Base-by-base conservation (phyloP, 1,284 basidiomycete species). In the Cutaneotrichosporon spelunceum region DNA sequence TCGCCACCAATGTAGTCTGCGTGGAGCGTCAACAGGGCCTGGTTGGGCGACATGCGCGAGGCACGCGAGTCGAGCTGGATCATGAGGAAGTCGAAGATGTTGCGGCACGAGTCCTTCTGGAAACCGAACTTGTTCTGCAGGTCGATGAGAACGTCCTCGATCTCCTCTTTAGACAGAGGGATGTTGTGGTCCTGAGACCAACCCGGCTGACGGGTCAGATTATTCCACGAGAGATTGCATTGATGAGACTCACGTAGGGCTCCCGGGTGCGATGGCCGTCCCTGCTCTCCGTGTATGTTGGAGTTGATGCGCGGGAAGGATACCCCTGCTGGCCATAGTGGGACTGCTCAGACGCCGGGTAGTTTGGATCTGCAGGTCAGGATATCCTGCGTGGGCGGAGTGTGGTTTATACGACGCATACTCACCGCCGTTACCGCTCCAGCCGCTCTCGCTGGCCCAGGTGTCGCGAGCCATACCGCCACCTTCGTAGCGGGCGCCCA, bases 71-170 rank as follows among this genome's bases (percentile, higher is more conserved):
- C 95, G 69, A 99, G 87, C 64, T 93, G 87, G 72, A 98, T 94
- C 95, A 99, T 99, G 66, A 95, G 81, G 80, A 97, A 97, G 80
- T 99, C 95, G 81, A 96, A 99, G 70, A 84, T 82, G 79, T 85
- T 85, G 71, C 84, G 80, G 72, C 82, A 84, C 23, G 81, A 82
- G 65, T 80, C 91, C 88, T 93, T 83, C 89, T 94, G 95, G 78
- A 99, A 99, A 68, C 95, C 96, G 80, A 99, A 99, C 82, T 99
- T 99, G 84, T 99, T 93, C 36, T 93, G 89, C 26, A 99, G 84
- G 81, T 99, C 96, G 65, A 98, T 88, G 74, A 99, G 93, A 59
- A 99, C 92, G 76, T 99, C 95, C 80, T 99, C 95, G 63, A 99
- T 98, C 82, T 99, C 96, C 72, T 99, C 95, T 82, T 97, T 98